phyloP scores from a whole-genome alignment of 441 rosid species.

The Dalechampia spathulata region DNA sequence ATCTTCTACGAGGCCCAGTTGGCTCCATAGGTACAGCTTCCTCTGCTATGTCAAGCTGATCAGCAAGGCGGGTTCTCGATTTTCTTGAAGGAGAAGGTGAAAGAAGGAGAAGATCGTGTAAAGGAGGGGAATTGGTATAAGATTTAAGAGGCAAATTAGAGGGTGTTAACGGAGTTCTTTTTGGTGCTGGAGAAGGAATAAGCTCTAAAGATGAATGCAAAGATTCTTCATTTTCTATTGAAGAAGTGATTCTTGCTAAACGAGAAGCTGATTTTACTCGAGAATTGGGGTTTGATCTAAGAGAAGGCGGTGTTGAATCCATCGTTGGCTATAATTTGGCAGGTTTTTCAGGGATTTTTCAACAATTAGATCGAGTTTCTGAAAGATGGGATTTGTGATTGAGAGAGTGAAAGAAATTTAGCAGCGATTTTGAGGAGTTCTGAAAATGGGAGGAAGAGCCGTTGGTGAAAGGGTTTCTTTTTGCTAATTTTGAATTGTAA shows the following conservation, averaged over 20 bases:
- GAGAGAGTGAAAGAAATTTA: neutral
- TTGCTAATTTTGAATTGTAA: conserved; percentile 7
- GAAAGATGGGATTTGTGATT: too few species aligned
- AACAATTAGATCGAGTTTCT: too few species aligned
- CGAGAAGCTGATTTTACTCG: conserved; percentile 50
- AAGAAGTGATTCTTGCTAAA: conserved; percentile 31
- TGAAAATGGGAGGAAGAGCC: conserved; percentile 20
- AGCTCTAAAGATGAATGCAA: conserved; percentile 44
- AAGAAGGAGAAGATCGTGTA: conserved; percentile 60
- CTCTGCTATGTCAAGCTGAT: conserved; percentile 50
- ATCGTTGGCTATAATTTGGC: conserved; percentile 17
- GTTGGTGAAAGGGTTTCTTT: conserved; percentile 13
- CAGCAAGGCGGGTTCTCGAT: conserved; percentile 56
- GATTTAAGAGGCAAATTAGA: conserved; percentile 28
- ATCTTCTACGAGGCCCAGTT: conserved; percentile 35
- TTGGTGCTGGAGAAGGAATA: conserved; percentile 34
- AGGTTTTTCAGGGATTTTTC: neutral
- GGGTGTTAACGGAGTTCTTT: conserved; percentile 24
- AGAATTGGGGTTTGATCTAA: conserved; percentile 37
- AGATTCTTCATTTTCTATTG: conserved; percentile 26
- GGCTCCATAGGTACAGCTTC: conserved; percentile 40
- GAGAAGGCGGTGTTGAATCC: conserved; percentile 47
- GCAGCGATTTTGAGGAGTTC: conserved; percentile 6
- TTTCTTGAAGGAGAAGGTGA: conserved; percentile 68
- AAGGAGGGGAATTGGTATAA: conserved; percentile 36